phyloP scores from a whole-genome alignment of 805 yeast species.

The Schwanniomyces sp. region DNA sequence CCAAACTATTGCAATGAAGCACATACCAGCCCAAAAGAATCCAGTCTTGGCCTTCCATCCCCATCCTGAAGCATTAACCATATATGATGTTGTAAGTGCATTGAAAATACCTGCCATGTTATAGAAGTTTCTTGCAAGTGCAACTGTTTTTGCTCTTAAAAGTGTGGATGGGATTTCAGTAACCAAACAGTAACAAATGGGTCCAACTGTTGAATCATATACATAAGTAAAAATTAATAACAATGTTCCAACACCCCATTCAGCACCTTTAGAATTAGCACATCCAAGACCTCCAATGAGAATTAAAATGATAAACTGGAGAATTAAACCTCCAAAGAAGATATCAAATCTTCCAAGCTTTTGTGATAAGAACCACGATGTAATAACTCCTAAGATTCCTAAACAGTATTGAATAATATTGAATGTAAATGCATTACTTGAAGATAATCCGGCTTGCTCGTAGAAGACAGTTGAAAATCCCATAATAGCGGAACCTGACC shows the following conservation, averaged over 20 bases:
- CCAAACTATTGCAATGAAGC: slow-evolving; percentile 17
- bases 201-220: slow-evolving; percentile 30
- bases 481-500: slow-evolving; percentile 36
- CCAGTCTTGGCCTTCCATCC: slow-evolving; percentile 51
- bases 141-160: slow-evolving; percentile 41
- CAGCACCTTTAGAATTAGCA: slow-evolving; percentile 22
- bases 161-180: slow-evolving; percentile 42
- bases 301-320: slow-evolving; percentile 33
- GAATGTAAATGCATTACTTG: slow-evolving; percentile 24
- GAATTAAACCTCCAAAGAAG: slow-evolving; percentile 34
- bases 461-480: slow-evolving; percentile 38
- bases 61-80: slow-evolving; percentile 48
- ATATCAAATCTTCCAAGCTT: slow-evolving; percentile 40
- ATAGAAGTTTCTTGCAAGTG: slow-evolving; percentile 29
- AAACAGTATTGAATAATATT: slow-evolving; percentile 31
- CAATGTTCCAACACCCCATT: slow-evolving; percentile 16
- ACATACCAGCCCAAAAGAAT: slow-evolving; percentile 44
- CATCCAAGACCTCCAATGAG: slow-evolving; percentile 38
- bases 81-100: slow-evolving; percentile 46
- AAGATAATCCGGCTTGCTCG: slow-evolving; percentile 32
- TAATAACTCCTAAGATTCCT: slow-evolving; percentile 28
- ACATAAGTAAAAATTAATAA: slow-evolving; percentile 16
- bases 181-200: slow-evolving; percentile 34
- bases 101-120: slow-evolving; percentile 31
- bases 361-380: slow-evolving; percentile 29